These are phyloP conservation scores for Cyclotella cryptica DNA, from an alignment of 108 stramenopile genomes.

Conservation along the genomic window DNA sequence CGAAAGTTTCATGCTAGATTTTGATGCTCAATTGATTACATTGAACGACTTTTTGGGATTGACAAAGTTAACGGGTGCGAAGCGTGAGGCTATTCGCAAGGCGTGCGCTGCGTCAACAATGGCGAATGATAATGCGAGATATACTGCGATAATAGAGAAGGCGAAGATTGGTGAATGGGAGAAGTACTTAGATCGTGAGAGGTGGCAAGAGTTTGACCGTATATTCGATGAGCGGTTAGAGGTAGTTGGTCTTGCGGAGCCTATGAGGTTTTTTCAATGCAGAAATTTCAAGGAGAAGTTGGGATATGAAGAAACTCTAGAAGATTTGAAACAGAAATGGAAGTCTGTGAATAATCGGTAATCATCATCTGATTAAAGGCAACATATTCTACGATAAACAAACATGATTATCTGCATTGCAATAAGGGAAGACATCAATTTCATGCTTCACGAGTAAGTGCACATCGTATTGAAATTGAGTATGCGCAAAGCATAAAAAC, in stretches of 20 bases:
- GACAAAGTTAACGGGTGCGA: slow-evolving; percentile 19
- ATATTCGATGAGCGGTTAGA: slow-evolving; percentile 29
- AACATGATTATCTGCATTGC: too few relatives aligned
- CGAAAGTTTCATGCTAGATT: slow-evolving; percentile 33
- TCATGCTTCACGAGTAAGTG: too few relatives aligned
- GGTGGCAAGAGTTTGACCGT: slow-evolving; percentile 31
- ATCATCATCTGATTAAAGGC: too few relatives aligned
- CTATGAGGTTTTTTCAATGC: slow-evolving; percentile 28
- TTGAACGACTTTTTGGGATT: slow-evolving; percentile 34
- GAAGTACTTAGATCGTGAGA: slow-evolving; percentile 26
- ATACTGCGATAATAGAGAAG: neutral
- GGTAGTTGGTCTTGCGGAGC: slow-evolving; percentile 24
- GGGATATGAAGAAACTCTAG: neutral
- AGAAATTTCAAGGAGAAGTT: slow-evolving; percentile 2
- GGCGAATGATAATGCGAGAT: slow-evolving; percentile 5
- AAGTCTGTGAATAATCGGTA: neutral
- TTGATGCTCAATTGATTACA: slow-evolving; percentile 23
- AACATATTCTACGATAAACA: too few relatives aligned
- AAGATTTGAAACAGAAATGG: slow-evolving; percentile 4
- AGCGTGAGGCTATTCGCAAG: neutral
- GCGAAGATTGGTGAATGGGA: slow-evolving; percentile 38
- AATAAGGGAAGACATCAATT: too few relatives aligned
- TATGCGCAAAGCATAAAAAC: too few relatives aligned
- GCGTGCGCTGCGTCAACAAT: slow-evolving; percentile 11
- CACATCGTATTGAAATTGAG: too few relatives aligned